These are phyloP conservation scores for Penicillium psychrofluorescens DNA, from an alignment of 495 filamentous ascomycete genomes.

Conservation along the genomic window DNA sequence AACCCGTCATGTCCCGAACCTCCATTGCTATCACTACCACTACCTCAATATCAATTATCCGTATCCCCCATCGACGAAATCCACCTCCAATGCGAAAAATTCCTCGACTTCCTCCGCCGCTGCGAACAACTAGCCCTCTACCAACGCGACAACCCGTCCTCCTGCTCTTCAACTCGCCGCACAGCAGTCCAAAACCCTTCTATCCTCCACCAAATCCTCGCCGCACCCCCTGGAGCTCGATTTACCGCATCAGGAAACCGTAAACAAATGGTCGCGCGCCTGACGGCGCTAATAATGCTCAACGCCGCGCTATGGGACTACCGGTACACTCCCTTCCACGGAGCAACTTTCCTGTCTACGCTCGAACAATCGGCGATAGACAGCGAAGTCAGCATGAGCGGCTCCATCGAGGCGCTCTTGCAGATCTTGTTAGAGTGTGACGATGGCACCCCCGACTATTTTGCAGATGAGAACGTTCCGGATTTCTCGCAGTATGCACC, in stretches of 20 bases:
- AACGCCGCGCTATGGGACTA: conserved; percentile 39
- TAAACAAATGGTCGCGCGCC: conserved; percentile 30
- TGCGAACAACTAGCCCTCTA: conserved; percentile 28
- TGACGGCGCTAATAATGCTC: conserved; percentile 25
- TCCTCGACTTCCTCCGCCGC: conserved; percentile 30
- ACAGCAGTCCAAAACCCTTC: conserved; percentile 19
- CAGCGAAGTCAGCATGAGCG: conserved; percentile 30
- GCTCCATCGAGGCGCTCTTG: conserved; percentile 30
- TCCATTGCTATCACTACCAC: neutral
- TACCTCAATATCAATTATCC: neutral
- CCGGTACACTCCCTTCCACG: conserved; percentile 16
- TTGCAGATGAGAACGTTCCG: conserved; percentile 1
- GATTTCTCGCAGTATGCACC: conserved; percentile 29
- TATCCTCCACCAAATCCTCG: conserved; percentile 21
- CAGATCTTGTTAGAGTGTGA: conserved; percentile 34
- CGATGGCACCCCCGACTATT: conserved; percentile 11
- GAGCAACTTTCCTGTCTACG: conserved; percentile 24
- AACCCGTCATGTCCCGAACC: conserved; percentile 1
- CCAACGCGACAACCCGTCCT: conserved; percentile 12
- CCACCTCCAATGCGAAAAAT: conserved; percentile 27
- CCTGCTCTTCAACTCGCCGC: conserved; percentile 12
- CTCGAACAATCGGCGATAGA: conserved; percentile 20
- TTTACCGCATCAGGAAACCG: conserved; percentile 25
- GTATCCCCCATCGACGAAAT: conserved; percentile 22
- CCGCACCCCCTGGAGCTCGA: conserved; percentile 20